Conservation (phyloP, 2,329 filamentous ascomycete genomes). For the Xylogone sp. region DNA sequence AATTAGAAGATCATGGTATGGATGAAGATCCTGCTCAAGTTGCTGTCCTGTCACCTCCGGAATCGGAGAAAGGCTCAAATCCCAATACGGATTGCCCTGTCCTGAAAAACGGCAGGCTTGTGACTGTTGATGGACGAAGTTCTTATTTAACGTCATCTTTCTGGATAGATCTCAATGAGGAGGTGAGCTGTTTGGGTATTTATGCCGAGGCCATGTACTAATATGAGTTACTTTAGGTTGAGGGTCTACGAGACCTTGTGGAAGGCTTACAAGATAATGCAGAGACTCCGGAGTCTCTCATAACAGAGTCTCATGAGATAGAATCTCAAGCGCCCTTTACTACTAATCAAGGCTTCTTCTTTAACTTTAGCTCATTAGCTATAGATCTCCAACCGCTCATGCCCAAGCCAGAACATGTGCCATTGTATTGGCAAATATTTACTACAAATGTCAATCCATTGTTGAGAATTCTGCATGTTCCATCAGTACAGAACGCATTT, state of each 20-base stretch:
- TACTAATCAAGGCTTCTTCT: not conserved
- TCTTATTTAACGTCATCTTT: not conserved
- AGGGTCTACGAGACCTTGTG: not conserved
- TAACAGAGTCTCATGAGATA: not conserved
- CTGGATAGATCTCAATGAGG: not conserved
- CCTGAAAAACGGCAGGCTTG: not conserved
- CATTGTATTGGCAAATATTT: not conserved
- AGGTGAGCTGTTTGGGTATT: not conserved
- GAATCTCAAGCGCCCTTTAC: not conserved
- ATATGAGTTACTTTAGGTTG: not conserved
- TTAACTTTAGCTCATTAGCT: not conserved
- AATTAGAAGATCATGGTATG: not conserved
- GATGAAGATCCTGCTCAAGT: not conserved
- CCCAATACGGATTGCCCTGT: not conserved
- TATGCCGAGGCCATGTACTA: not conserved
- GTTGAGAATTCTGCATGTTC: slow-evolving; percentile 7
- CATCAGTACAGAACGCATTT: slow-evolving; percentile 1
- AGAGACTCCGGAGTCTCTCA: not conserved
- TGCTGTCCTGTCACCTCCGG: not conserved
- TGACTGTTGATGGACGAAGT: not conserved
- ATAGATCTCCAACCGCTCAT: not conserved
- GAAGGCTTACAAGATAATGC: not conserved
- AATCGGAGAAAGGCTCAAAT: not conserved
- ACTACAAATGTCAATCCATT: slow-evolving; percentile 5
- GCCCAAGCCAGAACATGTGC: not conserved